A percentile compares a stretch with the other conserved stretches of the same genome.
phyloP scores from a whole-genome alignment of 2,329 filamentous ascomycete species.

The Penicillium sp. region DNA sequence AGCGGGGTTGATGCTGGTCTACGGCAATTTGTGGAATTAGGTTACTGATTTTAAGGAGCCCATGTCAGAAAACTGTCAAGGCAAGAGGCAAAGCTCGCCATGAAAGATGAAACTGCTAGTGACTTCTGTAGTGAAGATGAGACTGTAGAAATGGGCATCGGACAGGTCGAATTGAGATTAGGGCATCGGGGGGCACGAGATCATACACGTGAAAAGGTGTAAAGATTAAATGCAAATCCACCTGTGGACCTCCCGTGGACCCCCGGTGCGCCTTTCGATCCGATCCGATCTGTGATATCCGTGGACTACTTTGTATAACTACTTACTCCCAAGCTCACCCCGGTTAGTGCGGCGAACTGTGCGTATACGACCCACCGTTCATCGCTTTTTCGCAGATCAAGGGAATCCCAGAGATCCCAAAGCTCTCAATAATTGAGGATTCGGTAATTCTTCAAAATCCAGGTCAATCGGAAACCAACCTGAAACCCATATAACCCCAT shows the following conservation, averaged over 20 bases:
- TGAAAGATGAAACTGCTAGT: no score
- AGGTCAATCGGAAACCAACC: slow-evolving; percentile 1
- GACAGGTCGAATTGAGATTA: no score
- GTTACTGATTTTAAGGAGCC: no score
- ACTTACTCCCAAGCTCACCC: not conserved
- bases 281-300: not conserved
- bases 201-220: no score
- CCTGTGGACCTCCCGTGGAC: not conserved
- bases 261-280: not conserved
- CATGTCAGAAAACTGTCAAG: no score
- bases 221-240: not conserved
- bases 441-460: not conserved
- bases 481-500: not conserved
- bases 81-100: no score
- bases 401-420: not conserved
- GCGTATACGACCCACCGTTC: slow-evolving; percentile 15
- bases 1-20: no score
- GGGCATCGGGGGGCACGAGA: no score
- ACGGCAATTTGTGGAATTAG: no score
- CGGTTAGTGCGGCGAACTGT: slow-evolving; percentile 3
- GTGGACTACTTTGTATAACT: not conserved
- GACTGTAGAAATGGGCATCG: no score
- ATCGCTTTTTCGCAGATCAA: slow-evolving; percentile 4
- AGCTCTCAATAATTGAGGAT: not conserved
- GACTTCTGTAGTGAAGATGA: no score